Evolutionary conservation across 306 rosid genomes (phyloP), one percentile per base, ranked within the genome.

Genomic region (Oemleria cerasiformis): DNA sequence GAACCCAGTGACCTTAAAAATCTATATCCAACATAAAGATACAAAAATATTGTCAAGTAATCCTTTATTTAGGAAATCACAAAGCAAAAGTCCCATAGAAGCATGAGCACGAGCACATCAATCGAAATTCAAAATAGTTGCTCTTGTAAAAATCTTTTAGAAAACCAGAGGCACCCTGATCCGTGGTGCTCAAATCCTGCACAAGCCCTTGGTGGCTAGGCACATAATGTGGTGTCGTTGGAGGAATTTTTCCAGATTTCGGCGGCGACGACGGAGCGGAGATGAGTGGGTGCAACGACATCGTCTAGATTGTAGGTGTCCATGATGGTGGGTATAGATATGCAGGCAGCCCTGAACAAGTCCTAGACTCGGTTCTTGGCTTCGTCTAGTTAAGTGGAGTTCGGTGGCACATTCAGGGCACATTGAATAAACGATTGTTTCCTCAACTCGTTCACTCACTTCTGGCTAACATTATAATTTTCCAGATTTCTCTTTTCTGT

Each of bases 191-290:
- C 82, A 59, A 66, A 65, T 94, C 99, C 73, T 82, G 90, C 82
- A 74, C 76, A 49, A 77, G 85, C 62, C 84, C 92, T 15, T 84
- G 77, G 2, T 54, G 79, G 69, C 90, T 88, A 1, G 87, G 82
- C 77, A 91, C 97, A 21, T 91, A 25, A 91, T 81, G 80, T 94
- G 99, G 79, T 94, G 99, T 76, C 97, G 90, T 75, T 91, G 62
- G 79, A 75, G 10, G 87, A 13, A 74, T 92, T 87, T 80, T 84
- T 89, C 77, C 96, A 96, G 87, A 91, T 84, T 90, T 94, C 72
- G 4, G 95, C 38, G 79, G 99, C 87, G 77, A 91, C 41, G 71
- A 88, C 38, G 74, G 96, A 83, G 65, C 99, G 99, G 59, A 94
- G 95, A 54, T 87, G 80, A 40, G 99, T 86, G 49, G 83, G 45